Conservation (phyloP, 1,139 yeast genomes). For the Hemisphaericaspora xylofermentans region DNA sequence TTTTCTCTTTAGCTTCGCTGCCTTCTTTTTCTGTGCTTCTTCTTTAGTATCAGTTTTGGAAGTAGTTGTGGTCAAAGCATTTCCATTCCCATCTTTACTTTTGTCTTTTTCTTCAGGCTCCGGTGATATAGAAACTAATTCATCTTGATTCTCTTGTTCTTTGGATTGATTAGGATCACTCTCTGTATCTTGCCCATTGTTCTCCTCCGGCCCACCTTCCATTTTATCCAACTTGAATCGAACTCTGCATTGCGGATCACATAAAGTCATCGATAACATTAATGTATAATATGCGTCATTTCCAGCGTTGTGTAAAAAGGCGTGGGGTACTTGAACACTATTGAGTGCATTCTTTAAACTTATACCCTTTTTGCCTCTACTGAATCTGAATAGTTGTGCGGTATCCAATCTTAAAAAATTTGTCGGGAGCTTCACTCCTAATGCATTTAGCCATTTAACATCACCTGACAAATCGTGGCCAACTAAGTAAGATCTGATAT, state of each 20-base stretch:
- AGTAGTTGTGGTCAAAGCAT: background rate
- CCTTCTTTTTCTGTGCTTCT: background rate
- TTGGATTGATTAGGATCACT: constrained; percentile 2
- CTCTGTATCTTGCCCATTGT: too few relatives aligned
- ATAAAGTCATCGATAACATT: constrained; percentile 47
- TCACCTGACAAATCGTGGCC: constrained; percentile 75
- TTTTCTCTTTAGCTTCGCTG: background rate
- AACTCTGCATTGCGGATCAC: constrained; percentile 53
- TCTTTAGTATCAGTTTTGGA: background rate
- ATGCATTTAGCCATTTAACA: constrained; percentile 46
- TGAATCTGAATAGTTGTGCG: constrained; percentile 37
- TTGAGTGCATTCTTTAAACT: constrained; percentile 53
- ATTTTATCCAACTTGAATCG: constrained; percentile 23
- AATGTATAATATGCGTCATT: constrained; percentile 77
- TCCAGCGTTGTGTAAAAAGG: constrained; percentile 76
- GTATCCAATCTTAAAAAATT: constrained; percentile 50
- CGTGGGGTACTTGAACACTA: constrained; percentile 56
- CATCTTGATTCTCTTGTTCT: background rate
- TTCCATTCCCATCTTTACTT: background rate
- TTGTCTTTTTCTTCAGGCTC: background rate
- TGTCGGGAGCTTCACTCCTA: constrained; percentile 50
- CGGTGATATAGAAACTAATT: too few relatives aligned
- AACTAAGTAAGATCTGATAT: constrained; percentile 41
- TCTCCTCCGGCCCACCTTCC: background rate
- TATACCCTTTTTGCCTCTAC: constrained; percentile 34